Percentiles rank a stretch among this genome's conserved stretches.
Evolutionary conservation across 192 early-diverging fungal genomes (phyloP).

Genomic region (Diversispora epigaea): DNA sequence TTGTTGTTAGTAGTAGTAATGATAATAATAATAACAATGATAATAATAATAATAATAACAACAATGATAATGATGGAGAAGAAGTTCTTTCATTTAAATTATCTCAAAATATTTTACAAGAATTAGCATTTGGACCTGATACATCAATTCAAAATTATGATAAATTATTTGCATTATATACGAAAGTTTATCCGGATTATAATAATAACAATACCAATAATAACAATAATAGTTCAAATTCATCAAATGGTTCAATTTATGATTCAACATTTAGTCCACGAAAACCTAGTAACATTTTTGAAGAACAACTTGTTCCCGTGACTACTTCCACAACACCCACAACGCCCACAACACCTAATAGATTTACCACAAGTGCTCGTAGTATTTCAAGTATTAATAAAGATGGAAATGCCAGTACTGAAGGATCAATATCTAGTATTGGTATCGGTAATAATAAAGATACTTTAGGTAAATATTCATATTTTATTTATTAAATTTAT

Average conservation of each 20-base stretch:
- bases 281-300: constrained; percentile 26
- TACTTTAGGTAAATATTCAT: constrained; percentile 35
- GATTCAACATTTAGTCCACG: constrained; percentile 32
- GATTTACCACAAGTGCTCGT: constrained; percentile 32
- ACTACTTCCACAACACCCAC: neutral
- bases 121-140: constrained; percentile 53
- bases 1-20: too few species aligned
- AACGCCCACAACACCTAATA: neutral
- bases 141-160: constrained; percentile 54
- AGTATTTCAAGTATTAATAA: constrained; percentile 37
- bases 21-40: too few species aligned
- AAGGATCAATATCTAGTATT: constrained; percentile 25
- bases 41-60: constrained; percentile 12
- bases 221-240: neutral
- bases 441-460: constrained; percentile 15
- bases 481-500: neutral
- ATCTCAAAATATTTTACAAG: constrained; percentile 58
- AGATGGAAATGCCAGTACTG: constrained; percentile 24
- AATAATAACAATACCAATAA: constrained; percentile 26
- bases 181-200: constrained; percentile 47
- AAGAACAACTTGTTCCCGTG: neutral
- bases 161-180: constrained; percentile 64
- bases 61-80: constrained; percentile 53
- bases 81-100: constrained; percentile 61
- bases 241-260: constrained; percentile 36